Conservation (phyloP, 108 stramenopile genomes). For the Cafeteria roenbergensis region DNA sequence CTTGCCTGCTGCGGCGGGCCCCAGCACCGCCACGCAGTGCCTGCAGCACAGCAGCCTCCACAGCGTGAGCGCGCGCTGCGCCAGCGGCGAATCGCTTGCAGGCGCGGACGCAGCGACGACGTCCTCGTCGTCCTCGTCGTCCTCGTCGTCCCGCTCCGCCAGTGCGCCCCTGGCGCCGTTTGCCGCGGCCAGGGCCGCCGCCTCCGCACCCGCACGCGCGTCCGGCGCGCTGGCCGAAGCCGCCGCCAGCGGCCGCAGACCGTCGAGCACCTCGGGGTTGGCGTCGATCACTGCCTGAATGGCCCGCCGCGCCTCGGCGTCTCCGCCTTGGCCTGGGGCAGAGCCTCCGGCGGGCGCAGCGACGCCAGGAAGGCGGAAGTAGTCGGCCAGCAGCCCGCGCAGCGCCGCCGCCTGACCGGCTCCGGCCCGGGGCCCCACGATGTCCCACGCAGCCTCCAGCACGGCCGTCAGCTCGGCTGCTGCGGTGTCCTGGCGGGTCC, state of each 20-base stretch:
- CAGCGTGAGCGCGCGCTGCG: conserved; percentile 30
- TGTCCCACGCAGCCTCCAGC: no score
- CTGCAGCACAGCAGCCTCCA: conserved; percentile 33
- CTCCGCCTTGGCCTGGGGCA: conserved; percentile 37
- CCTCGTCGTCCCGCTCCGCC: conserved; percentile 18
- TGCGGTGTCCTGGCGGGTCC: no score
- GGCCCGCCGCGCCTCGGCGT: conserved; percentile 44
- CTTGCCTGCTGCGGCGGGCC: conserved; percentile 41
- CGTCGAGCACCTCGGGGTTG: conserved; percentile 21
- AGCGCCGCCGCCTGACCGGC: no score
- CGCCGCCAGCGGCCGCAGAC: not conserved
- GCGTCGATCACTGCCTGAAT: conserved; percentile 50
- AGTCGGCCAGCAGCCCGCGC: conserved; percentile 31
- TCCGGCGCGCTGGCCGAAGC: no score
- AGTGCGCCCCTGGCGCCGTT: not conserved
- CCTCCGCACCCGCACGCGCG: no score
- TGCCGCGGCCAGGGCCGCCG: no score
- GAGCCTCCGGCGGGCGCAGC: conserved; percentile 46
- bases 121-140: conserved; percentile 45
- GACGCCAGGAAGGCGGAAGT: conserved; percentile 53
- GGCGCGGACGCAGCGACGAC: conserved; percentile 47
- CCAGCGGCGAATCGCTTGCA: conserved; percentile 47
- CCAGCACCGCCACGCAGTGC: conserved; percentile 37
- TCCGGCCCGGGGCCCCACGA: no score
- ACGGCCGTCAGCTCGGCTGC: no score